phyloP scores from a whole-genome alignment of 768 basidiomycete genomes.

The Clitopilus passeckerianus region DNA sequence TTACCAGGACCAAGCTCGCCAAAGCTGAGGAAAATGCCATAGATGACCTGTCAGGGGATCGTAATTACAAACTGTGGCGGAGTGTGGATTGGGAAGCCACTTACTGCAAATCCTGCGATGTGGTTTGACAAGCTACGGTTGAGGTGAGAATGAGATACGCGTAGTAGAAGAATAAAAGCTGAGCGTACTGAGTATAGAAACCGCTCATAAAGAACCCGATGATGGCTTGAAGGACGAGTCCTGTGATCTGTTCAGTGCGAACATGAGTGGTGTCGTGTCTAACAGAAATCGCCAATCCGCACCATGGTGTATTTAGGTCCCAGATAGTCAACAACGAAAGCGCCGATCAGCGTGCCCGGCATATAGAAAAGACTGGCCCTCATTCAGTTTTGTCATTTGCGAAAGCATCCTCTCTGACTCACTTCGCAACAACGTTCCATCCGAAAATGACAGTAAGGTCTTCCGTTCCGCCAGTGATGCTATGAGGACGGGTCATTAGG shows the following conservation, averaged over 20 bases:
- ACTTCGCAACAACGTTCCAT: constrained; percentile 87
- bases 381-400: not conserved
- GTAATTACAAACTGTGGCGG: not conserved
- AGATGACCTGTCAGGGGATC: constrained; percentile 51
- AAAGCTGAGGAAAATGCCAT: constrained; percentile 87
- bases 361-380: constrained; percentile 33
- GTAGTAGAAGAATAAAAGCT: not conserved
- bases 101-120: constrained; percentile 71
- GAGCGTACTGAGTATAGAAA: constrained; percentile 50
- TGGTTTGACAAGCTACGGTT: constrained; percentile 48
- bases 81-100: constrained; percentile 12
- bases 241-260: constrained; percentile 45
- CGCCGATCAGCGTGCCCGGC: constrained; percentile 62
- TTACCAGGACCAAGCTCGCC: constrained; percentile 92
- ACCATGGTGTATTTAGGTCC: constrained; percentile 79
- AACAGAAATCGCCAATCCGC: constrained; percentile 4
- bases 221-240: constrained; percentile 62
- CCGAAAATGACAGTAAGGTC: constrained; percentile 66
- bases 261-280: not conserved
- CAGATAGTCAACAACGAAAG: constrained; percentile 70
- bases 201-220: constrained; percentile 92
- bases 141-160: not conserved
- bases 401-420: constrained; percentile 13
- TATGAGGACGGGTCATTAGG: constrained; percentile 16
- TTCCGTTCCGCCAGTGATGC: constrained; percentile 49